Base-by-base conservation (phyloP, 1,139 yeast genomes). In the Taiozyma sp. region DNA sequence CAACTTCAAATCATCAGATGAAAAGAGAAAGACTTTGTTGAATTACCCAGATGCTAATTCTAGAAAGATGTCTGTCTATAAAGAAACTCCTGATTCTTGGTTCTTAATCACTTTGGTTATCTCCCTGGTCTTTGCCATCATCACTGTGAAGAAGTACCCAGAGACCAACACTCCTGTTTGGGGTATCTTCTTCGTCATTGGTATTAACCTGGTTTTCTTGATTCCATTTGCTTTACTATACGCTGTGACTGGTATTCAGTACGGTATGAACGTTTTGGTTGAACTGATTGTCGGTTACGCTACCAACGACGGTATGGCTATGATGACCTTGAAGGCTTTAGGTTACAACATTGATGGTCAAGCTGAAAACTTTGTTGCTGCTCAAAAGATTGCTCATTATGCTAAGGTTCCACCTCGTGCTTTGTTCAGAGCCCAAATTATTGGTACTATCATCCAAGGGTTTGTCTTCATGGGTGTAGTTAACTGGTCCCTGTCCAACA, bases 51-150 rank as follows among this genome's bases (percentile, higher is more conserved):
- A 82, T 57, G 79, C 85, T 0, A 84, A 81, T 55, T 72, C 79
- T 44, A 70, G 72, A 49, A 76, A 80, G 79, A 80, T 81, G 83
- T 56, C 71, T 29, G 66, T 68, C 22, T 80, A 80, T 62, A 72
- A 71, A 42, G 88, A 83, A 58, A 86, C 80, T 16, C 88, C 88
- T 11, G 83, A 81, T 53, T 77, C 79, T 77, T 79, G 80, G 74
- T 83, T 76, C 56, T 56, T 78, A 24, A 50, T 68, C n/a, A 73
- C 82, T 19, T 65, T 82, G 50, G 54, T 77, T 14, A 55, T 75
- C 22, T 73, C 86, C 2, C 60, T 81, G 8, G 74, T 70, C 8
- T 67, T 80, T 50, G 84, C 79, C 6, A 73, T 81, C 32, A 57
- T 77, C 3, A 68, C 73, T 56, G 75, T 80, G 22, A 64, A 75